Percentiles rank a stretch among this genome's conserved stretches.
Conservation (phyloP, 805 yeast species). For the Cyberlindnera maritima region DNA sequence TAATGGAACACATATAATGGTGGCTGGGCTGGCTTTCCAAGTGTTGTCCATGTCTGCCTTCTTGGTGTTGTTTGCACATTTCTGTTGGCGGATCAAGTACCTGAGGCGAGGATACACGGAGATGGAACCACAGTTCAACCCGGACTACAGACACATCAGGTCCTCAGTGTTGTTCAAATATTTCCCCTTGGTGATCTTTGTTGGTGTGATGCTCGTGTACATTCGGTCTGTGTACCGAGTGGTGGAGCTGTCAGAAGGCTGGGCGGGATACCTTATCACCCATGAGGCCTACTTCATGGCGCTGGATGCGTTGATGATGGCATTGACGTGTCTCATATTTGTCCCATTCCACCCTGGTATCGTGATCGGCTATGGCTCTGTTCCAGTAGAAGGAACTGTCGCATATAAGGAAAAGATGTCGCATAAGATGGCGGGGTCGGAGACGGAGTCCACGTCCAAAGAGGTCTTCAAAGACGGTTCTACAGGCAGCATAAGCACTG, state of each 20-base stretch:
- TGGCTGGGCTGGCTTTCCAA: slow-evolving; percentile 78
- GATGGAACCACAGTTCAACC: slow-evolving; percentile 29
- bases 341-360: slow-evolving; percentile 64
- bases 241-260: slow-evolving; percentile 69
- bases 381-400: too few relatives aligned
- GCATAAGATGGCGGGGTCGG: too few relatives aligned
- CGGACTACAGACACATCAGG: slow-evolving; percentile 36
- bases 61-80: slow-evolving; percentile 42
- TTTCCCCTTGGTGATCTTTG: slow-evolving; percentile 44
- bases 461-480: too few relatives aligned
- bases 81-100: too few relatives aligned
- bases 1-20: slow-evolving; percentile 64
- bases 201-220: slow-evolving; percentile 51
- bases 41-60: slow-evolving; percentile 67
- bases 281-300: slow-evolving; percentile 58
- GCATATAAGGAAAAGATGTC: too few relatives aligned
- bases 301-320: slow-evolving; percentile 62
- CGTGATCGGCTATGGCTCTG: slow-evolving; percentile 38
- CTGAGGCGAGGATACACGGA: too few relatives aligned
- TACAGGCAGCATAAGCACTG: too few relatives aligned
- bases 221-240: slow-evolving; percentile 72
- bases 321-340: slow-evolving; percentile 43
- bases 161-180: slow-evolving; percentile 34
- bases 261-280: slow-evolving; percentile 62
- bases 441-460: too few relatives aligned